These are phyloP conservation scores for Glutinoglossum americanum DNA, from an alignment of 495 filamentous ascomycete genomes.

Conservation along the genomic window DNA sequence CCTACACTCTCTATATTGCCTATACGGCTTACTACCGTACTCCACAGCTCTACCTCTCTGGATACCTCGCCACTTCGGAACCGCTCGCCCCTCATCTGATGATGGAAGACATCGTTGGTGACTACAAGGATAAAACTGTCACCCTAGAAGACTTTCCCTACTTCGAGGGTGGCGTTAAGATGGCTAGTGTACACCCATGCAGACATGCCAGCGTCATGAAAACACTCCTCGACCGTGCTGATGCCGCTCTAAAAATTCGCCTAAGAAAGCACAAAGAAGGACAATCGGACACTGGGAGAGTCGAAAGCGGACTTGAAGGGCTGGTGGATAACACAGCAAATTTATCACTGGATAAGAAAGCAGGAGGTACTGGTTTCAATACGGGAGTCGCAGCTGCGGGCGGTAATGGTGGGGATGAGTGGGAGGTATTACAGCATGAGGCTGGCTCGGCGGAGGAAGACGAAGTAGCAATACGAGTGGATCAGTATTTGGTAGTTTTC, in stretches of 20 bases:
- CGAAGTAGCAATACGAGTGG: constrained; percentile 78
- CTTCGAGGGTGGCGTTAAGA: constrained; percentile 66
- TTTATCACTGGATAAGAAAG: constrained; percentile 21
- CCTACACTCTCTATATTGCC: constrained; percentile 93
- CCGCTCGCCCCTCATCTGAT: constrained; percentile 75
- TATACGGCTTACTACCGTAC: constrained; percentile 95
- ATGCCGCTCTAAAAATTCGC: constrained; percentile 76
- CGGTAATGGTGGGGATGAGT: constrained; percentile 47
- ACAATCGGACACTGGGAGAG: constrained; percentile 24
- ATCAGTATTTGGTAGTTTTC: constrained; percentile 96
- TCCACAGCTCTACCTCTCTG: constrained; percentile 84
- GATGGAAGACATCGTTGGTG: constrained; percentile 99
- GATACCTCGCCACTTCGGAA: constrained; percentile 60
- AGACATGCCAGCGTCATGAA: constrained; percentile 97
- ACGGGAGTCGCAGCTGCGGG: constrained; percentile 29
- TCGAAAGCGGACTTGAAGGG: constrained; percentile 38
- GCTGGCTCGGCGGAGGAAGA: constrained; percentile 40
- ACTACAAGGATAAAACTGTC: constrained; percentile 99
- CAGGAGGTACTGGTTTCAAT: constrained; percentile 21
- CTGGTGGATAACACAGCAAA: constrained; percentile 36
- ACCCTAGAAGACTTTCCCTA: constrained; percentile 95
- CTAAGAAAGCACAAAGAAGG: constrained; percentile 48
- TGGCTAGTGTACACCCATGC: constrained; percentile 87
- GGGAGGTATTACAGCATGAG: constrained; percentile 53
- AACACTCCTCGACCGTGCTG: constrained; percentile 80